Percentiles rank a stretch among this genome's conserved stretches.
phyloP scores from a whole-genome alignment of 148 eudicot species.

The Rhododendron henanense region DNA sequence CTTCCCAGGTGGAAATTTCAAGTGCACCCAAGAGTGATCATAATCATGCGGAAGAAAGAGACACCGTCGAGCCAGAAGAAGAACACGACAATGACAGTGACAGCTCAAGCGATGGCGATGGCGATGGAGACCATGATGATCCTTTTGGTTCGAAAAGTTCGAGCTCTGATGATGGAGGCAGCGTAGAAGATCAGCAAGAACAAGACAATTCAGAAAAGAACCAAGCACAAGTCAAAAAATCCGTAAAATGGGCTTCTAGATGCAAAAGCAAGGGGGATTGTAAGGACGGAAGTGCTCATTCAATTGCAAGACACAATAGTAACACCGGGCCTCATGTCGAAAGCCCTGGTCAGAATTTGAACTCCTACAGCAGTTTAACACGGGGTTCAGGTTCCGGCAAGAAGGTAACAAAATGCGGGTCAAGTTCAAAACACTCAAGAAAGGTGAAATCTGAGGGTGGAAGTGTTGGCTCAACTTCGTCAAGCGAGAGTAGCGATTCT shows the following conservation, averaged over 20 bases:
- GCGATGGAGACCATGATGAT: conserved; percentile 19
- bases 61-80: conserved; percentile 4
- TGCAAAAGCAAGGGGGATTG: conserved; percentile 13
- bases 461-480: not conserved
- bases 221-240: not conserved
- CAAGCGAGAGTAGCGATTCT: not conserved
- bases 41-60: conserved; percentile 16
- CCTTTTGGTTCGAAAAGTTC: conserved; percentile 15
- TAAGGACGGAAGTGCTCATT: conserved; percentile 18
- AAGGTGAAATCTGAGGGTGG: not conserved
- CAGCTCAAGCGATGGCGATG: not conserved
- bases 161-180: conserved; percentile 16
- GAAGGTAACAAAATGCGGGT: not conserved
- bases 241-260: conserved; percentile 13
- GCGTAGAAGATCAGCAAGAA: conserved; percentile 17
- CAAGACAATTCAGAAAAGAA: not conserved
- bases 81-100: conserved; percentile 7
- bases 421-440: not conserved
- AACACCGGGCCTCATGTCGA: not conserved
- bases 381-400: not conserved
- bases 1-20: conserved; percentile 14
- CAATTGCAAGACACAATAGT: not conserved
- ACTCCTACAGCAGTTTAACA: not conserved
- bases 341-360: not conserved
- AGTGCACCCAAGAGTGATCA: conserved; percentile 13